Base-by-base conservation (phyloP, 805 yeast genomes). In the Saturnispora gosingensis region DNA sequence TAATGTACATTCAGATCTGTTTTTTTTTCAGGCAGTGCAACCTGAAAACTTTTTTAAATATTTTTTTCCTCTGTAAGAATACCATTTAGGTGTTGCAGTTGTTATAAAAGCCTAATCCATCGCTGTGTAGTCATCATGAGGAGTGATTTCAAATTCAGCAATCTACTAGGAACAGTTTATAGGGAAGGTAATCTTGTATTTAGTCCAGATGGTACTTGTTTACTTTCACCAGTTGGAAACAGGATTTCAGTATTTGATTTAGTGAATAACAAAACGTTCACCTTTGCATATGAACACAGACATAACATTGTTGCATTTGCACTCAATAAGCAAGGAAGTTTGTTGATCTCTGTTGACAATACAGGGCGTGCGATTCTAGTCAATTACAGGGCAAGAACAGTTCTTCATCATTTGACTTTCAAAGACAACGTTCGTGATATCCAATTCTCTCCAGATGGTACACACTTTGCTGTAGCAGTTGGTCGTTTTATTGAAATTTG, bases 321-420 rank as follows among this genome's bases (percentile, higher is more conserved):
- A 20, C 68, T 93, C 55, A 93, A 90, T 63, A 78, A 76, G 40
- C 96, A 88, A 61, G 88, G 83, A 11, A 84, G 95, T 0, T 73
- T 93, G 36, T 66, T 93, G 61, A 61, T 93, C 15, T 78, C 95
- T 2, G 87, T 91, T 1, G 99, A 95, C 63, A 83, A 76, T 48
- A 96, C 88, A 60, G 99, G 99, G 0, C 76, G 97, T 59, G 97
- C 96, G 18, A 88, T 93, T 45, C 73, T 93, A 54, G 96, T 87
- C 35, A 93, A 93, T 62, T 90, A 85, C 63, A 76, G 76, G 42
- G 76, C 95, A 24, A 77, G 95, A 56, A 83, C 88, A 1, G 97
- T 89, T 13, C 71, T 93, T 54, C 96, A 93, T 65, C 95, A 93
- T 68, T 89, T 93, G 75, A 93, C 90, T 65, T 93, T 93, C 72